Conservation (phyloP, 495 filamentous ascomycete species). For the Amorphotheca resinae region DNA sequence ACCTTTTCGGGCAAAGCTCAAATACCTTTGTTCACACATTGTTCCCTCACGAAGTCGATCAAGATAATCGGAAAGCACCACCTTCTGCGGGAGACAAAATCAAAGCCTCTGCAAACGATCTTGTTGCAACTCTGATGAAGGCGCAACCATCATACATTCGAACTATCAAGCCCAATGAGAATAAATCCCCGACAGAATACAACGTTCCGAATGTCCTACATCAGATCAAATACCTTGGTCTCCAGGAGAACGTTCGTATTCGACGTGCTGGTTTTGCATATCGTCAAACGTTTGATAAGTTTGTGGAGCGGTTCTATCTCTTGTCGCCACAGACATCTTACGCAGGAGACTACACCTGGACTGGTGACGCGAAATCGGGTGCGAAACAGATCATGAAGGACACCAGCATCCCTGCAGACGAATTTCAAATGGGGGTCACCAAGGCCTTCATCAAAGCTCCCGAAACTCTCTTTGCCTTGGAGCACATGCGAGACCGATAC, state of each 20-base stretch:
- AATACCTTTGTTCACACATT: constrained; percentile 77
- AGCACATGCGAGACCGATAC: constrained; percentile 94
- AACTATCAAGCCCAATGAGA: constrained; percentile 99
- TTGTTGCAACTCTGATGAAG: constrained; percentile 95
- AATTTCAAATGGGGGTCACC: constrained; percentile 93
- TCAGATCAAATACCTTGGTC: constrained; percentile 98
- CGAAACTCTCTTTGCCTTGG: constrained; percentile 91
- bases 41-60: constrained; percentile 90
- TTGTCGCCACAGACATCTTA: constrained; percentile 91
- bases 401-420: constrained; percentile 84
- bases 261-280: constrained; percentile 94
- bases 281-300: constrained; percentile 95
- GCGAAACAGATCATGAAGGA: constrained; percentile 94
- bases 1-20: constrained; percentile 68
- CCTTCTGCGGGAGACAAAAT: constrained; percentile 97
- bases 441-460: constrained; percentile 99
- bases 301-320: constrained; percentile 93
- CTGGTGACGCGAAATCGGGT: constrained; percentile 70
- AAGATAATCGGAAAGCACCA: constrained; percentile 87
- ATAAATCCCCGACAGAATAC: constrained; percentile 89
- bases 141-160: constrained; percentile 94
- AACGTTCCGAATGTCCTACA: constrained; percentile 85
- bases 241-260: constrained; percentile 98
- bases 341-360: constrained; percentile 95
- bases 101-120: constrained; percentile 86